Percentiles rank a stretch among this genome's conserved stretches.
Evolutionary conservation across 208 protist genomes (phyloP).

Genomic region (Plasmodiophora brassicae): DNA sequence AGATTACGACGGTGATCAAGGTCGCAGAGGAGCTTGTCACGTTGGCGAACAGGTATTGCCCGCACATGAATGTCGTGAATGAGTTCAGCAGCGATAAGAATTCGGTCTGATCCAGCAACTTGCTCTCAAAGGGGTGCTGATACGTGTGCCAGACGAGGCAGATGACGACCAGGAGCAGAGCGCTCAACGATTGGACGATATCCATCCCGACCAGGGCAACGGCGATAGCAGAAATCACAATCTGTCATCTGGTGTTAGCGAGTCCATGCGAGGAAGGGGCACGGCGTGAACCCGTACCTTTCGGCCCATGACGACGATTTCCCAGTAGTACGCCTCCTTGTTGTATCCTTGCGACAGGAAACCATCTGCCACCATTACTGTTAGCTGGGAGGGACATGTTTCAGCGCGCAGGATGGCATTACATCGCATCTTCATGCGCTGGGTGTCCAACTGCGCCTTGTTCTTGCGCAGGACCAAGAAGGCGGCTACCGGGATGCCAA

Average conservation of each 20-base stretch:
- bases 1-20: neutral
- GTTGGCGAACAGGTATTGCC: neutral
- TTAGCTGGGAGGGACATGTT: neutral
- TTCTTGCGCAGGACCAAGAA: neutral
- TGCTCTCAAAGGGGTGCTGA: neutral
- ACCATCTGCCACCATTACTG: neutral
- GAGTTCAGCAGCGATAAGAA: conserved; percentile 22
- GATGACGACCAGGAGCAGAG: neutral
- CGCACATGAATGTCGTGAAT: conserved; percentile 25
- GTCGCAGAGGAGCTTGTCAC: neutral
- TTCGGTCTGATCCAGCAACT: neutral
- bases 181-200: neutral
- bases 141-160: neutral
- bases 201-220: neutral
- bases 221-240: neutral
- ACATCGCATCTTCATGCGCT: conserved; percentile 22
- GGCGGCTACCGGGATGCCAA: neutral
- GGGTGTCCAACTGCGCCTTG: neutral
- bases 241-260: neutral
- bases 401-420: neutral
- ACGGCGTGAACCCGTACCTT: too few species aligned
- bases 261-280: neutral
- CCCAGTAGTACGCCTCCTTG: conserved; percentile 11
- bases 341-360: conserved; percentile 25
- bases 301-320: neutral